phyloP scores from a whole-genome alignment of 495 filamentous ascomycete genomes.

The Pseudoneurospora amorphoporcata region DNA sequence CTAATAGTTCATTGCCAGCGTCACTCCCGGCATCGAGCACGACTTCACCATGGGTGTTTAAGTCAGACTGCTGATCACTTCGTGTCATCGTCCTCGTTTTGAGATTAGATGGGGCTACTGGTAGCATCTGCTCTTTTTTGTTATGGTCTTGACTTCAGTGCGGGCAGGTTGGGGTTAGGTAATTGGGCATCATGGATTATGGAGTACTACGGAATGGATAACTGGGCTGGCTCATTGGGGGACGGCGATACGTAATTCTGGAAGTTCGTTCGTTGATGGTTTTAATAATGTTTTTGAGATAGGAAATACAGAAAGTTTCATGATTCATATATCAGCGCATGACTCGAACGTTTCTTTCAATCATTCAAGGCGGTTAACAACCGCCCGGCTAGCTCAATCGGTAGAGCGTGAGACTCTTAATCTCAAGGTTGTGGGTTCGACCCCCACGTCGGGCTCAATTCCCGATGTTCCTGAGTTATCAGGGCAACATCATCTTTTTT shows the following conservation, averaged over 20 bases:
- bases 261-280: neutral
- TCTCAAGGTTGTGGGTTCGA: neutral
- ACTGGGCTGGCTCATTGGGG: neutral
- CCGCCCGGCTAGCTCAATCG: conserved; percentile 62
- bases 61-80: neutral
- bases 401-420: conserved; percentile 81
- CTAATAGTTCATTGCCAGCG: conserved; percentile 77
- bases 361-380: neutral
- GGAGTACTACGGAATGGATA: neutral
- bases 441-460: neutral
- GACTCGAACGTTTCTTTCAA: neutral
- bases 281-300: neutral
- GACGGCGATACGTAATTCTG: neutral
- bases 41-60: conserved; percentile 97
- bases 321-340: neutral
- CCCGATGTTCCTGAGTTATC: neutral
- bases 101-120: neutral
- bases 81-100: neutral
- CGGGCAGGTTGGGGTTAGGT: neutral
- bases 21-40: conserved; percentile 94
- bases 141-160: neutral
- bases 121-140: neutral
- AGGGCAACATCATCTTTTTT: neutral
- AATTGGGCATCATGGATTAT: neutral
- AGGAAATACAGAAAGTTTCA: neutral